Evolutionary conservation across 1,284 basidiomycete species (phyloP), one percentile per base, ranked within the genome.

Genomic region (Papiliotrema flavescens): DNA sequence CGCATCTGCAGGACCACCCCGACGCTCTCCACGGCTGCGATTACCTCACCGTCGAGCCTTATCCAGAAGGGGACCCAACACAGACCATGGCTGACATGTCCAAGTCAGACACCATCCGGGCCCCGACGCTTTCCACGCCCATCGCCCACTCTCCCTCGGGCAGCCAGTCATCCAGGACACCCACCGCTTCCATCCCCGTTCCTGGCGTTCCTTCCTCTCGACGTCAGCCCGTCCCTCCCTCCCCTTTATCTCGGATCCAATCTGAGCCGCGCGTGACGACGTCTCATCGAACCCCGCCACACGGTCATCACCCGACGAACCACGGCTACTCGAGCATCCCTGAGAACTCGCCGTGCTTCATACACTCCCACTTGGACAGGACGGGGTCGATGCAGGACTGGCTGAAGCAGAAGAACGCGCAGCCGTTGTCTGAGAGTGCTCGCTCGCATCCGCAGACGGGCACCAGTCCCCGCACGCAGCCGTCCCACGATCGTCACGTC

Each of bases 281-380:
- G 22, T 26, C 51, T 2, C 51, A 24, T 37, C 40, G 20, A 4
- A 8, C 35, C 8, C 23, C 17, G 17, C 19, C 23, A 14, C 19
- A 24, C 15, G n/a, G 15, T 36, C 49, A 23, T 20, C 24, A 32
- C 44, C 15, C 17, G 9, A 5, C 9, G 28, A 46, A 23, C n/a
- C 20, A 7, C 42, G 23, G 20, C 9, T 22, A 44, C 19, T 20
- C 42, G 14, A 17, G n/a, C 5, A 35, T 49, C 19, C 37, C 60
- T 53, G 14, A 62, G 37, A 51, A 49, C 14, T 67, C 70, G 7
- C 74, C 76, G 1, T 79, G 76, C 60, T 79, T 77, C 60, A 75
- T 79, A 47, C 78, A 79, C 53, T 76, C 75, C 2, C 71, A 75
- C 49, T 66, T 79, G 23, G 74, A 79, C 56, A 64, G 69, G 39